A percentile compares a stretch with the other conserved stretches of the same genome.
Conservation (phyloP, 495 filamentous ascomycete species). For the Daldinia decipiens region DNA sequence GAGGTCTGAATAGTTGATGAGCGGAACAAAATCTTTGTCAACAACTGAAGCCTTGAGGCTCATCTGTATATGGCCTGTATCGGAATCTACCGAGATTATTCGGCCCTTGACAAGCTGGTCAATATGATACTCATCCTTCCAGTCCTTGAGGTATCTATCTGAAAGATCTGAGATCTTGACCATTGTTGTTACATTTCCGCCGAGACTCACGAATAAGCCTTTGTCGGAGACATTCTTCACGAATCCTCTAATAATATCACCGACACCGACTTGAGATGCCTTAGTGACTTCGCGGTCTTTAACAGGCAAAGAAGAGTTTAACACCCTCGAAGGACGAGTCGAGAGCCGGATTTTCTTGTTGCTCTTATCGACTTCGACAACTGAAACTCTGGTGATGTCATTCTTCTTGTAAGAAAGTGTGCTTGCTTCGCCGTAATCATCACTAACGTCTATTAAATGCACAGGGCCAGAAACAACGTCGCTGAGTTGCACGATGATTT, state of each 20-base stretch:
- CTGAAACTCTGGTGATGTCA: slow-evolving; percentile 83
- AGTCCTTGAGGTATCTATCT: slow-evolving; percentile 91
- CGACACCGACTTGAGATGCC: slow-evolving; percentile 73
- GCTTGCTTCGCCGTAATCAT: slow-evolving; percentile 83
- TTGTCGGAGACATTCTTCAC: slow-evolving; percentile 86
- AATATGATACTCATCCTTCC: slow-evolving; percentile 87
- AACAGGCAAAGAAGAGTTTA: slow-evolving; percentile 85
- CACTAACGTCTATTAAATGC: slow-evolving; percentile 78
- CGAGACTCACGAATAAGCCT: slow-evolving; percentile 84
- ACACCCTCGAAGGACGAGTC: slow-evolving; percentile 82
- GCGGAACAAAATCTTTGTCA: slow-evolving; percentile 79
- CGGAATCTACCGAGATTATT: slow-evolving; percentile 71
- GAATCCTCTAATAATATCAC: slow-evolving; percentile 88
- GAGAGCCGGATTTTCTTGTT: slow-evolving; percentile 88
- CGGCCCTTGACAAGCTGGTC: slow-evolving; percentile 92
- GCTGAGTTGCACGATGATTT: slow-evolving; percentile 85
- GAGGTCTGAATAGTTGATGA: slow-evolving; percentile 74
- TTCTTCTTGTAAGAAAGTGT: slow-evolving; percentile 73
- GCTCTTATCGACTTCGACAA: slow-evolving; percentile 79
- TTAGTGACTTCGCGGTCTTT: slow-evolving; percentile 81
- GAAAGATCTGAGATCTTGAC: slow-evolving; percentile 88
- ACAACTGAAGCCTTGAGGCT: slow-evolving; percentile 85
- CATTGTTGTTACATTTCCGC: slow-evolving; percentile 80
- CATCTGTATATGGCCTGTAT: slow-evolving; percentile 79
- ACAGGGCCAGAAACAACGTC: slow-evolving; percentile 78